Evolutionary conservation across 2,329 filamentous ascomycete genomes (phyloP), one percentile per base, ranked within the genome.

Genomic region (Cordyceps pruinosa): DNA sequence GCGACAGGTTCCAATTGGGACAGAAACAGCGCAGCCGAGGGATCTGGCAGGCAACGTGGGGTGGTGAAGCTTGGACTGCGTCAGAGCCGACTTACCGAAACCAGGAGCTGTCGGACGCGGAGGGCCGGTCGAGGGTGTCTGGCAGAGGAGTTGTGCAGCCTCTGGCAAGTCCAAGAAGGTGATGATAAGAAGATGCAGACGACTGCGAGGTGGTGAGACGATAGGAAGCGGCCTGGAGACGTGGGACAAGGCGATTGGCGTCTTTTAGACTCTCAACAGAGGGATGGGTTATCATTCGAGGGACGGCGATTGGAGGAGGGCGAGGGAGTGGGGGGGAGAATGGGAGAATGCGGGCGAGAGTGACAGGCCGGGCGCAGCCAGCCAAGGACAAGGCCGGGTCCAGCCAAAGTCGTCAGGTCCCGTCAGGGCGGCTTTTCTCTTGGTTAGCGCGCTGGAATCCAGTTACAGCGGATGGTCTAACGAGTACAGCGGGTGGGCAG

Each of bases 21-120:
- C 35, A 57, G 12, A 57, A 50, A 44, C 35, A 50, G 30, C 32
- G 52, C 32, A 41, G 41, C 13, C 17, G 26, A 37, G 54, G 35
- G 23, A 28, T 50, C 5, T 19, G 23, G 19, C 12, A 15, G 46
- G 23, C 17, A 19, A 21, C 19, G 46, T 45, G 46, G 28, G 46
- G n/a, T 10, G 17, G 50, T 35, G 39, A 28, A 49, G 54, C 54
- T 44, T 39, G 9, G 37, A 57, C 50, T 57, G 54, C 54, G 54
- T 57, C 46, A 57, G 54, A 25, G 39, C 28, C 35, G 21, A 57
- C 54, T 57, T 57, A 57, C 54, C 54, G 46, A 57, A 57, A 57
- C 54, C 28, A 50, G 54, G 46, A 57, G 54, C 46, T 39, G 34
- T 56, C 44, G 34, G n/a, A 35, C 2, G 19, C 3, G 26, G 35